These are phyloP conservation scores for Tuber borchii DNA, from an alignment of 495 filamentous ascomycete species.

Conservation along the genomic window DNA sequence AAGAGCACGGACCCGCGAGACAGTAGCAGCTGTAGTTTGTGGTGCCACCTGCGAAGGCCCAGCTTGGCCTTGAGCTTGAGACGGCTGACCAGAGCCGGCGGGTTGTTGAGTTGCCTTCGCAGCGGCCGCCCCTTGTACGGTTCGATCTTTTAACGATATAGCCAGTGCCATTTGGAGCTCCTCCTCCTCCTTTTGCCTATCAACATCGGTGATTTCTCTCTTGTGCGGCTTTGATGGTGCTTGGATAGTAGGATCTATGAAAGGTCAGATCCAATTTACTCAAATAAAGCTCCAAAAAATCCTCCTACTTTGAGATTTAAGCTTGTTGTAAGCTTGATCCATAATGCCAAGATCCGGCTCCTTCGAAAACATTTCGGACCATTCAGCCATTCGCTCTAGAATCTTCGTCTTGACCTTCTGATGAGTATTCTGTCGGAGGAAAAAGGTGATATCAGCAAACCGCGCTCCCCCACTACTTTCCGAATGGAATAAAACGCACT, in stretches of 20 bases:
- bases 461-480: not conserved
- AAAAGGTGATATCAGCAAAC: not conserved
- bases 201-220: conserved; percentile 76
- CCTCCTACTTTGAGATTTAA: conserved; percentile 66
- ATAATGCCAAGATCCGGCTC: conserved; percentile 95
- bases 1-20: conserved; percentile 85
- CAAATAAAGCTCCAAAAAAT: conserved; percentile 1
- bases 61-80: conserved; percentile 10
- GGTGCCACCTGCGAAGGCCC: conserved; percentile 43
- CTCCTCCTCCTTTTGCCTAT: conserved; percentile 93
- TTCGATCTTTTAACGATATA: conserved; percentile 80
- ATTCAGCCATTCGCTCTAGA: conserved; percentile 89
- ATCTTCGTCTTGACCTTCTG: conserved; percentile 96
- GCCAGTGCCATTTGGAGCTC: conserved; percentile 94
- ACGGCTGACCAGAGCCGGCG: conserved; percentile 29
- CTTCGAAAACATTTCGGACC: conserved; percentile 86
- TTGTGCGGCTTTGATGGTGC: conserved; percentile 90
- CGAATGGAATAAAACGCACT: conserved; percentile 43
- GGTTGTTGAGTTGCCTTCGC: conserved; percentile 41
- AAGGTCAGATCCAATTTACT: not conserved
- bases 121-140: conserved; percentile 43
- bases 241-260: conserved; percentile 79
- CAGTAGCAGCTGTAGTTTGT: conserved; percentile 90
- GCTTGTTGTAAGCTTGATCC: conserved; percentile 85
- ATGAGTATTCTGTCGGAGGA: conserved; percentile 65